Base-by-base conservation (phyloP, 2,329 filamentous ascomycete species). In the Dactylellina sp. region DNA sequence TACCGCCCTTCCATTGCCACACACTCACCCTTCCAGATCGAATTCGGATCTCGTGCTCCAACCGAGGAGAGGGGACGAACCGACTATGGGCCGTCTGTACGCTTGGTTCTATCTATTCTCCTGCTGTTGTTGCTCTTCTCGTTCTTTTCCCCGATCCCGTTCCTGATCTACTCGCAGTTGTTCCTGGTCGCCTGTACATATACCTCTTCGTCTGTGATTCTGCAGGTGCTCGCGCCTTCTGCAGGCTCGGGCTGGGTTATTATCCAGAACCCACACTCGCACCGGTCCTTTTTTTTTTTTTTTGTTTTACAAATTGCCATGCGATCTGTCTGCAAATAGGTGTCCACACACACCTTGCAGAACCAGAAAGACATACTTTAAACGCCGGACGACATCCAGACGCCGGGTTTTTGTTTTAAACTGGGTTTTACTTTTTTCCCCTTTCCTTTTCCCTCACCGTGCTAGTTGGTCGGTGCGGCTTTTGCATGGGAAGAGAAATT, bases 11-110 rank as follows among this genome's bases (percentile, higher is more conserved):
- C 55, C 55, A 40, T 40, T 59, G 55, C 55, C 55, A 59, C 55
- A 59, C 55, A 46, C 22, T 25, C 40, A 18, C 39, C 49, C 7
- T 32, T 57, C 53, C 53, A 57, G 24, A 12, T 46, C 22, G 24
- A 24, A 9, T 16, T 46, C 37, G 46, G 66, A 47, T 71, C 66
- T 44, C 52, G 59, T 71, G 52, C 66, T 65, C 37, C 50, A 72
- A 64, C 57, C 66, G 60, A 64, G 68, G 25, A 52, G 50, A 56
- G 53, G 52, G 60, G 60, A 72, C 68, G 53, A 65, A 72, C 68
- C 68, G 68, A 46, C 32, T 35, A 59, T 47, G 46, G 37, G 68
- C 46, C 59, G 52, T 50, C 44, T 40, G 40, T 46, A 53, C 44
- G 37, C 55, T 49, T 66, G 44, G 16, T 14, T 66, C 42, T 46